Base-by-base conservation (phyloP, 495 filamentous ascomycete species). In the Jackrogersella multiformis region DNA sequence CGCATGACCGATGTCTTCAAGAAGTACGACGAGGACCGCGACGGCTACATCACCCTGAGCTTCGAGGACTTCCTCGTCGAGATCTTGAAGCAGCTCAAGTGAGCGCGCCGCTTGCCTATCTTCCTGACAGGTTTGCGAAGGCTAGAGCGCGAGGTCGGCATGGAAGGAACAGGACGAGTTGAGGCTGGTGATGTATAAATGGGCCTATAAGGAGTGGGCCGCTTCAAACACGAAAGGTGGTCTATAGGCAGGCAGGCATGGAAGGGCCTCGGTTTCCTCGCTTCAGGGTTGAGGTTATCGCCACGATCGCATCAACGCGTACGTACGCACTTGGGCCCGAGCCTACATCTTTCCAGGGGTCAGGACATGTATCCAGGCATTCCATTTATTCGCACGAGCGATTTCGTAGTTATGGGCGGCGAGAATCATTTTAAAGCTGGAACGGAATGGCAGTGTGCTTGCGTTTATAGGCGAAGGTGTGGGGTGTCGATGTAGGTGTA, bases 1-100 rank as follows among this genome's bases (percentile, higher is more conserved):
- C 85, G 96, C 61, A 97, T 99, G 94, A 99, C 95, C 64, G 95
- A 99, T 77, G 94, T 97, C 16, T 99, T 99, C 77, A 99, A 99
- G 87, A 92, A 91, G 74, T 99, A 98, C 78, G 95, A 99, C 66
- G 91, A 96, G 61, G 95, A 99, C 78, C 87, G 95, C 28, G 95
- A 98, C 79, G 95, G 95, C 30, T 96, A 89, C 73, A 92, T 94
- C 55, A 93, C 90, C 5, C 74, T 94, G 53, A 92, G 89, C 72
- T 94, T 94, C 73, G 90, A 92, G 78, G 88, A 92, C 64, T 92
- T 92, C 73, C 82, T 92, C 74, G 90, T 87, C 15, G 90, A 84
- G 71, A 83, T 84, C 56, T 42, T 84, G 66, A 77, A 81, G 66
- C 81, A 84, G 74, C 57, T 84, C 28, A 81, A 78, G 74, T 84